Conservation (phyloP, 768 basidiomycete species). For the Suillus subaureus region DNA sequence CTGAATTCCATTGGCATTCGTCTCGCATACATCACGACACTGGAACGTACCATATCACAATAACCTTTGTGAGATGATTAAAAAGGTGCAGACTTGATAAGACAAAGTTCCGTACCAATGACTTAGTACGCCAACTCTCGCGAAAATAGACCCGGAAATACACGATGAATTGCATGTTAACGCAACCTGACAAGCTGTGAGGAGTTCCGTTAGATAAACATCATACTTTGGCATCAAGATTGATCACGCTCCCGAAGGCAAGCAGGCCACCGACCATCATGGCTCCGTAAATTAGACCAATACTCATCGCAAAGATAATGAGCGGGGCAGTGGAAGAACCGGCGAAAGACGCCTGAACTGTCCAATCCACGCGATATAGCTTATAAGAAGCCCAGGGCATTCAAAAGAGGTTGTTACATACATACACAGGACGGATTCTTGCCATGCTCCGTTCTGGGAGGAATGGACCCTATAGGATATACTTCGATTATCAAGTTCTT, state of each 20-base stretch:
- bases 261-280: constrained; percentile 25
- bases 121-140: constrained; percentile 21
- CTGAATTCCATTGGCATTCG: constrained; percentile 9
- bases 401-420: not conserved
- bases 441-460: not conserved
- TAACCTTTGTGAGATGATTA: constrained; percentile 16
- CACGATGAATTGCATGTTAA: constrained; percentile 27
- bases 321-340: not conserved
- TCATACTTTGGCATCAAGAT: not conserved
- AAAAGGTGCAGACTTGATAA: not conserved
- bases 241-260: constrained; percentile 20
- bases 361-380: not conserved
- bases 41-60: constrained; percentile 21
- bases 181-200: constrained; percentile 29
- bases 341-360: not conserved
- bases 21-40: not conserved
- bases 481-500: not conserved
- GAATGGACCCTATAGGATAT: not conserved
- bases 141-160: constrained; percentile 22
- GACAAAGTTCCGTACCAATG: constrained; percentile 17
- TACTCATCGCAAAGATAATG: constrained; percentile 9
- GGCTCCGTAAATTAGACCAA: constrained; percentile 19
- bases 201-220: not conserved
- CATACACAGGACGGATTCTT: not conserved
- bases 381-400: constrained; percentile 8